Evolutionary conservation across 2,329 filamentous ascomycete genomes (phyloP).

Genomic region (Fusarium proliferatum): DNA sequence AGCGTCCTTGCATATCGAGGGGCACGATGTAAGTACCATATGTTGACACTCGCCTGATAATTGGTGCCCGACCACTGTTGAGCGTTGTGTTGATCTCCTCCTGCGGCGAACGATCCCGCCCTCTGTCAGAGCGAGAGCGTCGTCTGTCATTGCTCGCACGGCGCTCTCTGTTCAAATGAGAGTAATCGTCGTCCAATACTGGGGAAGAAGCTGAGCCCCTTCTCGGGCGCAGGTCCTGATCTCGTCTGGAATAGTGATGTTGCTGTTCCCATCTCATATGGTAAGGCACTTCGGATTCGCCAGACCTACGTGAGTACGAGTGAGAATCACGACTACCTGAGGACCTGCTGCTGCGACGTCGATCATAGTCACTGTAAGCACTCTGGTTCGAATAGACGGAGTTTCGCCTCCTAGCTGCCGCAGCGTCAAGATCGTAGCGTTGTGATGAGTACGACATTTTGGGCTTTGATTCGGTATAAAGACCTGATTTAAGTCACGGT

Average conservation of each 20-base stretch:
- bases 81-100: conserved; percentile 2
- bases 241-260: not conserved
- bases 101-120: not conserved
- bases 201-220: not conserved
- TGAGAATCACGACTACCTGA: not conserved
- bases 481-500: not conserved
- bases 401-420: conserved; percentile 2
- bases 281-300: not conserved
- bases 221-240: not conserved
- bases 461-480: not conserved
- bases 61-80: conserved; percentile 1
- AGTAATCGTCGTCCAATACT: not conserved
- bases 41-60: conserved; percentile 1
- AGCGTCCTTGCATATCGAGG: conserved; percentile 22
- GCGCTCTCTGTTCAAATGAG: not conserved
- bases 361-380: not conserved
- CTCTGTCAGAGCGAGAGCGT: not conserved
- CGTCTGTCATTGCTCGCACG: not conserved
- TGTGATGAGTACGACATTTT: conserved; percentile 32
- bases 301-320: not conserved
- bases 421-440: conserved; percentile 11
- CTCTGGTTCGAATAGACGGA: not conserved
- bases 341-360: not conserved
- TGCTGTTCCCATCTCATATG: not conserved
- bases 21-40: conserved; percentile 41